Evolutionary conservation across 805 yeast genomes (phyloP), one percentile per base, ranked within the genome.

Genomic region (Ogataea nonfermentans): DNA sequence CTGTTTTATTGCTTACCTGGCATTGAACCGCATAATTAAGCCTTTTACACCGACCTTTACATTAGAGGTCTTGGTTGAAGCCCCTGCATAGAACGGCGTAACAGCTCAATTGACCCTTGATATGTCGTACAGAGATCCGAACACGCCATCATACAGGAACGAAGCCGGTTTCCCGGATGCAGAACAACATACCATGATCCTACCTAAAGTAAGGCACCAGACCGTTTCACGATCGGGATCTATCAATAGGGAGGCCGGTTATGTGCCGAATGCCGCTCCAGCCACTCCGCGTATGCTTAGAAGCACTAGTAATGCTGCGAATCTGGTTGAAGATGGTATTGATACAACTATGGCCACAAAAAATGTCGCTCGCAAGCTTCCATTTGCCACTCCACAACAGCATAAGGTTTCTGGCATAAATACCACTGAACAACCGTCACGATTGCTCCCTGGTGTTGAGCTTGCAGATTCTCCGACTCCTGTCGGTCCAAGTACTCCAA

Each of bases 211-310:
- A 12, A 43, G 62, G 33, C 53, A 46, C 14, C 39, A 41, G 27
- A 34, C 33, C 27, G 34, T 43, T 9, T 48, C 58, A 10, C 43
- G 56, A 35, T 48, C 58, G 10, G 43, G 41, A 12, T 49, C 59
- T n/a, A 12, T 44, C 12, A 48, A 50, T 27, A 37, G 35, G 20
- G 53, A 49, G 11, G 28, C 37, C 9, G 28, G 25, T 29, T 32
- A 24, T 30, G 23, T 46, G 19, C 47, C 61, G 20, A 65, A 63
- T 37, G 74, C 70, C 4, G 69, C 62, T 11, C 84, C 84, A 2
- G 86, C 86, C 2, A 80, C 87, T 2, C 84, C 86, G 7, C 63
- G 86, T 49, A 81, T 81, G 86, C 61, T 80, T 33, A 68, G 84
- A 49, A 77, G 76, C 51, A 73, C 74, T 3, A 71, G 78, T 30